Conservation (phyloP, 2,329 filamentous ascomycete species). For the Kalaharituber pfeilii region DNA sequence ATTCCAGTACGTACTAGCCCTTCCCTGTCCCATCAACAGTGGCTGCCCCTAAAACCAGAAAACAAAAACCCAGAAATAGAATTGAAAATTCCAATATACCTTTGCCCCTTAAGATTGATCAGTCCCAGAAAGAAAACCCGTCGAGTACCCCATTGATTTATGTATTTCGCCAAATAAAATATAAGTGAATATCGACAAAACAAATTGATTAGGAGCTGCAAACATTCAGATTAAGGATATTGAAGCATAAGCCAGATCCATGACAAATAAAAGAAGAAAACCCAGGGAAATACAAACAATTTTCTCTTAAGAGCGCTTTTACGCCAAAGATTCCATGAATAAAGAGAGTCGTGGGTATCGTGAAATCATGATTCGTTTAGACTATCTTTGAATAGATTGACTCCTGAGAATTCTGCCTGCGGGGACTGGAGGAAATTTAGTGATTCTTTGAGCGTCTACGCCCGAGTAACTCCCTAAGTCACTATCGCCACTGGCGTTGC, state of each 20-base stretch:
- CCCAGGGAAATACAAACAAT: neutral
- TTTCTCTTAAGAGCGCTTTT: neutral
- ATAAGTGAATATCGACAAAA: too few species aligned
- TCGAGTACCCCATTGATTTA: neutral
- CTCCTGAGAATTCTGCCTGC: neutral
- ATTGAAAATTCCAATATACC: too few species aligned
- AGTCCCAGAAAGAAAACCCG: neutral
- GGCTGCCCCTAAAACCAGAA: too few species aligned
- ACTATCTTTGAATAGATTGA: neutral
- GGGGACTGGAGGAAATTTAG: neutral
- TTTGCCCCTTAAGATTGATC: neutral
- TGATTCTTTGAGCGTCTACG: neutral
- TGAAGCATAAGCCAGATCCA: neutral
- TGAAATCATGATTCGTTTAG: neutral
- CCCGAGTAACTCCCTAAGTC: neutral
- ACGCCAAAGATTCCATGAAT: neutral
- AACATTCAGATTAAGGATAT: neutral
- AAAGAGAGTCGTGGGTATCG: neutral
- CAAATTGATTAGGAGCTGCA: too few species aligned
- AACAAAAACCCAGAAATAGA: neutral
- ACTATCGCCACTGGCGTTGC: neutral
- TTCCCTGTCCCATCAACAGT: too few species aligned
- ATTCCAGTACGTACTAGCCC: too few species aligned
- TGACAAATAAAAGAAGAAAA: neutral
- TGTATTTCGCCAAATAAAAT: neutral